Conservation (phyloP, 2,329 filamentous ascomycete genomes). For the Cercospora zeae-maydis region DNA sequence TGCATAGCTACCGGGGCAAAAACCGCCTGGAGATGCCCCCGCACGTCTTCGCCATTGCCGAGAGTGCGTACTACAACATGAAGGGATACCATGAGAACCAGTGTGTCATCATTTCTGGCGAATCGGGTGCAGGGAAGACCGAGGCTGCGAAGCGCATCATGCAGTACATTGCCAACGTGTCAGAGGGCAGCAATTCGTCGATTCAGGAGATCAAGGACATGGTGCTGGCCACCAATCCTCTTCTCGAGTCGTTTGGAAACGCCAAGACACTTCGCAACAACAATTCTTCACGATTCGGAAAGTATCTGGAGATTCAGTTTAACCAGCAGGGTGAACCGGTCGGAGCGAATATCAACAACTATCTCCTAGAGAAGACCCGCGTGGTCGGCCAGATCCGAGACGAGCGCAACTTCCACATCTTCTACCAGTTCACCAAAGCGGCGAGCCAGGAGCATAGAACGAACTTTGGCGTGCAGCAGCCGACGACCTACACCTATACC, state of each 20-base stretch:
- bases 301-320: constrained; percentile 97
- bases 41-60: constrained; percentile 95
- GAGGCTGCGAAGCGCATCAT: constrained; percentile 98
- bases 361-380: constrained; percentile 89
- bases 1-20: constrained; percentile 93
- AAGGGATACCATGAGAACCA: constrained; percentile 99
- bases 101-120: constrained; percentile 98
- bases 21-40: constrained; percentile 83
- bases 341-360: constrained; percentile 97
- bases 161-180: constrained; percentile 99
- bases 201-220: constrained; percentile 99
- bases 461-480: constrained; percentile 84
- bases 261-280: constrained; percentile 98
- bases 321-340: constrained; percentile 87
- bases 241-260: constrained; percentile 96
- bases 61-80: constrained; percentile 98
- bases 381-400: constrained; percentile 93
- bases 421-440: constrained; percentile 97
- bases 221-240: constrained; percentile 95
- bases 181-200: constrained; percentile 75
- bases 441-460: constrained; percentile 84
- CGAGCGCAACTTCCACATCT: constrained; percentile 98
- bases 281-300: constrained; percentile 97
- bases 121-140: constrained; percentile 97
- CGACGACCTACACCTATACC: constrained; percentile 89